phyloP scores from a whole-genome alignment of 2,329 filamentous ascomycete genomes.

The Diaporthe citriasiana region DNA sequence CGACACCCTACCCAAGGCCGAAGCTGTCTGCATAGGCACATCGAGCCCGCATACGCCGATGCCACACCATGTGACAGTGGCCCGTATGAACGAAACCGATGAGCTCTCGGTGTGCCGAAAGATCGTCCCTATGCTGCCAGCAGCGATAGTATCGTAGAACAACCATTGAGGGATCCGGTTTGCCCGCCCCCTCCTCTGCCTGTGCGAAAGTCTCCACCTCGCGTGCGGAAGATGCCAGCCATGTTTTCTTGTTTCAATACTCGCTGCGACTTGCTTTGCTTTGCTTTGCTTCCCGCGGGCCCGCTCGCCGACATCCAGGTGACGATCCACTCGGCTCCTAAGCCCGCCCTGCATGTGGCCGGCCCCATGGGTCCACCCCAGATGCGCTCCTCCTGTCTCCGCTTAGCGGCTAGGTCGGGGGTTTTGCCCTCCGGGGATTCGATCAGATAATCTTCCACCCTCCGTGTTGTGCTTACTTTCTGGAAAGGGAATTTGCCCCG shows the following conservation, averaged over 20 bases:
- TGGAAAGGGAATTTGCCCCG: conserved; percentile 16
- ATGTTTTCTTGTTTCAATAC: conserved; percentile 17
- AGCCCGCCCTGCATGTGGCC: conserved; percentile 24
- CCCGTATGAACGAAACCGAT: conserved; percentile 3
- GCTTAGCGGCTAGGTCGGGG: conserved; percentile 9
- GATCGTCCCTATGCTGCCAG: neutral
- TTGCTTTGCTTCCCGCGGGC: neutral
- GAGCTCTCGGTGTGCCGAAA: conserved; percentile 2
- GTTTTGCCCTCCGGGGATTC: conserved; percentile 12
- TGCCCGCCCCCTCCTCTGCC: neutral
- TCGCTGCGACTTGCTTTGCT: neutral
- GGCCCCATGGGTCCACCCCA: neutral
- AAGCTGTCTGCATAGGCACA: conserved; percentile 4
- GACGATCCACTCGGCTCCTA: conserved; percentile 23
- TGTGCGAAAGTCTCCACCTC: neutral
- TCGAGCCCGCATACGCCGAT: conserved; percentile 15
- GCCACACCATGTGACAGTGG: conserved; percentile 22
- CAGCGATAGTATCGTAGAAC: neutral
- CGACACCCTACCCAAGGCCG: neutral
- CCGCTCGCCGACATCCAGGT: conserved; percentile 3
- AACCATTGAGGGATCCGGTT: neutral
- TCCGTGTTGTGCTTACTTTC: conserved; percentile 19
- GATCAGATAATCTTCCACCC: conserved; percentile 15
- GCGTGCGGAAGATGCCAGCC: neutral
- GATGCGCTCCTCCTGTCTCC: conserved; percentile 1